These are phyloP conservation scores for Lentinula boryana DNA, from an alignment of 768 basidiomycete species.

Conservation along the genomic window DNA sequence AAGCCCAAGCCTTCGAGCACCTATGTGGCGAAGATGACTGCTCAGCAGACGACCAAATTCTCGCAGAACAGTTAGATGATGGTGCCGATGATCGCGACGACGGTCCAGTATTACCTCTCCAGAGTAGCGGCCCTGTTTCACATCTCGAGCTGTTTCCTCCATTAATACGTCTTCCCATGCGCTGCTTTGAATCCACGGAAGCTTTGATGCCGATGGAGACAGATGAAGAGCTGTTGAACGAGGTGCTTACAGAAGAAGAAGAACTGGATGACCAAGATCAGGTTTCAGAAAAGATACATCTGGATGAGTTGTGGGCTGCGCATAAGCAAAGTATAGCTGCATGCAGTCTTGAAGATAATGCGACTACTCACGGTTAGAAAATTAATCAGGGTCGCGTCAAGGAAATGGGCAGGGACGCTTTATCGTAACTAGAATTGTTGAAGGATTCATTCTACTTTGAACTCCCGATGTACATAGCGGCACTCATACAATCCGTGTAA, in stretches of 20 bases:
- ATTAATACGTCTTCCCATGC: not conserved
- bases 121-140: not conserved
- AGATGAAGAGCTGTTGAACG: not conserved
- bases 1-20: not conserved
- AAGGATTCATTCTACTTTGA: no score
- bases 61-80: not conserved
- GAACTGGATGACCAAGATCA: not conserved
- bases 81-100: not conserved
- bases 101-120: not conserved
- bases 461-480: not conserved
- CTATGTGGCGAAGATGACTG: not conserved
- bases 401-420: no score
- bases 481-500: not conserved
- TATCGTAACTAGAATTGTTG: no score
- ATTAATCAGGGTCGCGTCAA: no score
- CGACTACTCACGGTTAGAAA: no score
- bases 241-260: slow-evolving; percentile 4
- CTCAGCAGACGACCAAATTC: not conserved
- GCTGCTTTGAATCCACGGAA: not conserved
- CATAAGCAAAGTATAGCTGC: not conserved
- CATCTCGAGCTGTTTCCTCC: not conserved
- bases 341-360: not conserved
- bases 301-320: not conserved
- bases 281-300: not conserved
- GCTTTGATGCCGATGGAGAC: not conserved